Conservation (phyloP, 257 asterid genomes). For the Misopates orontium region DNA sequence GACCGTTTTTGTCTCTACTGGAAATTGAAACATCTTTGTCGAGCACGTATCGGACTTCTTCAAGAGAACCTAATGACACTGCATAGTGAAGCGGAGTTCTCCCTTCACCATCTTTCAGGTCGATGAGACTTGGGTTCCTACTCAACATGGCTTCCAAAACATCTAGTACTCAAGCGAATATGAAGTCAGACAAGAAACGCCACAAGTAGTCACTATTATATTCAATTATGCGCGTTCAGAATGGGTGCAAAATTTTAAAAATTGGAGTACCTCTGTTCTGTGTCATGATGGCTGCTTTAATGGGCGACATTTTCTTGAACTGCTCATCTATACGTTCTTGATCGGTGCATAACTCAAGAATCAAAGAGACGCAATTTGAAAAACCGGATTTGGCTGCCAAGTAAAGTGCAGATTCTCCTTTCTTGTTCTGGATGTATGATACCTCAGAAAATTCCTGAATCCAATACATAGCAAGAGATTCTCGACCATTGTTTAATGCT, state of each 20-base stretch:
- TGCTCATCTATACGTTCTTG: not conserved
- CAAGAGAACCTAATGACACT: no score
- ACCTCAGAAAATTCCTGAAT: slow-evolving; percentile 22
- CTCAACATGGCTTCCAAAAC: slow-evolving; percentile 27
- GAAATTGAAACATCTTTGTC: not conserved
- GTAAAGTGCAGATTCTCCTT: slow-evolving; percentile 28
- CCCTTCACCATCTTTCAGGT: no score
- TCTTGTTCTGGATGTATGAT: slow-evolving; percentile 19
- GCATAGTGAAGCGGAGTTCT: no score
- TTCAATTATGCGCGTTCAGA: no score
- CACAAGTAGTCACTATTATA: no score
- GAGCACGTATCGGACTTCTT: slow-evolving; percentile 25
- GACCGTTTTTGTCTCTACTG: slow-evolving; percentile 26
- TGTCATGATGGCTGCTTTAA: no score
- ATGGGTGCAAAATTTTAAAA: no score
- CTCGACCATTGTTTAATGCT: no score
- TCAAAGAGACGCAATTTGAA: slow-evolving; percentile 1
- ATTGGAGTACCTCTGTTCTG: no score
- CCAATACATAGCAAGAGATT: slow-evolving; percentile 18
- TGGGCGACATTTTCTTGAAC: no score
- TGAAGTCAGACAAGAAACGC: not conserved
- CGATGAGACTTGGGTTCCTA: no score
- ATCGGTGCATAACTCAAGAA: slow-evolving; percentile 12
- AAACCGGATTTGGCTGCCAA: slow-evolving; percentile 40
- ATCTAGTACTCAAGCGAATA: slow-evolving; percentile 9